Evolutionary conservation across 441 rosid species (phyloP), one percentile per base, ranked within the genome.

Genomic region (Euphorbia schlechtendalii): DNA sequence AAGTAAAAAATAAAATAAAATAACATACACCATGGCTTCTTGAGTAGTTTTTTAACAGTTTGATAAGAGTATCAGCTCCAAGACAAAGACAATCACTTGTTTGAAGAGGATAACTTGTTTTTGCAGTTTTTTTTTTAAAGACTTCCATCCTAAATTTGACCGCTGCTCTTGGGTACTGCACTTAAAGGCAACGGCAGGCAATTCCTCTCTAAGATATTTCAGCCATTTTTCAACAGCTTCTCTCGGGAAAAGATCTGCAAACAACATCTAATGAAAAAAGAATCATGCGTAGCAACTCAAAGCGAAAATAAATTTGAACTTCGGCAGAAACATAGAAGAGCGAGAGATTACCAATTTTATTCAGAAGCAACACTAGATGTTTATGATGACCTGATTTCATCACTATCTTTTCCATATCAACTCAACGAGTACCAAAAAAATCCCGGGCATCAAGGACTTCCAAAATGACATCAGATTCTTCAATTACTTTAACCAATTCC

Each of bases 181-280:
- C 77, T 91, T 94, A 71, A 94, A 94, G 58, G 99, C 97, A 78
- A 90, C 97, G 36, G 99, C 83, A 9, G 97, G 97, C 24, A 87
- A 78, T 69, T 88, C 96, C 79, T 86, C 97, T 76, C 99, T 84
- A 55, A 94, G 96, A 69, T 84, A 90, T 75, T 78, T 87, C 4
- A 94, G 86, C 97, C 96, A 94, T 77, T 89, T 94, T 74, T 94
- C 96, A 69, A 84, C 93, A 78, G 97, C 78, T 84, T 93, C 99
- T 63, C 90, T 78, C 18, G 99, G 96, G 69, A 87, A 96, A 74
- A 94, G 98, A 87, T 94, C 99, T 93, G 76, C 60, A 71, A 54
- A 60, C 27, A 73, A n/a, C 9, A 20, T 22, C 0, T 34, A 53
- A 40, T 34, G 1, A 49, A 10, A 8, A 51, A 38, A 61, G 0